Base-by-base conservation (phyloP, 2,329 filamentous ascomycete genomes). In the Claviceps sp. region DNA sequence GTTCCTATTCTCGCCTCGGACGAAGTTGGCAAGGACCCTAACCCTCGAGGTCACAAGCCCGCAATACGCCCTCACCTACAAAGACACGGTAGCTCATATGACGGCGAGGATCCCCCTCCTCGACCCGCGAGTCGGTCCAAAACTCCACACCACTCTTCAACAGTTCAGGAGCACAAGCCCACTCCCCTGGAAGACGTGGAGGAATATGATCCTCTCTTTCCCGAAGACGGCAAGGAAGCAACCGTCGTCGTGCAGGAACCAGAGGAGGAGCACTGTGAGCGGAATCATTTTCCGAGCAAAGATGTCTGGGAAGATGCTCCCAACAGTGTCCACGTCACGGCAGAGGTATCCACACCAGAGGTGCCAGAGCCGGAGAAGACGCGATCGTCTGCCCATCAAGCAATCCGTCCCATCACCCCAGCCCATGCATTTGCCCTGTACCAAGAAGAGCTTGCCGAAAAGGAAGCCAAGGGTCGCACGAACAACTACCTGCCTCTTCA, bases 231-330 rank as follows among this genome's bases (percentile, higher is more conserved):
- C 3, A 78, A 81, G 52, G 71, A 76, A 50, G 64, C 70, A 18
- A 63, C 65, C 8, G 53, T 50, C 26, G 37, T 47, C 9, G 45
- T 53, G 14, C 48, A 55, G 40, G 61, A 70, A 41, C 52, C 62
- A 47, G 63, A 65, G 43, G 63, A 65, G 24, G 70, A 74, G 49
- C 75, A 75, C 56, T 74, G 80, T 57, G 71, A 76, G 55, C 79
- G 81, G 56, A 84, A 85, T 54, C 68, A 78, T 55, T 98, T 98
- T 68, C 93, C 93, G 1, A 96, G 90, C 66, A 86, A 90, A 65
- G 93, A 98, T 65, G 81, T 97, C 42, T 98, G 93, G 93, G 93
- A 98, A 70, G 94, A 98, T 65, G 85, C 89, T 0, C 93, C 94
- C 4, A 85, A 83, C 62, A 95, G 89, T 67, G 75, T 88, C 50